Base-by-base conservation (phyloP, 441 rosid genomes). In the Adansonia grandidieri region DNA sequence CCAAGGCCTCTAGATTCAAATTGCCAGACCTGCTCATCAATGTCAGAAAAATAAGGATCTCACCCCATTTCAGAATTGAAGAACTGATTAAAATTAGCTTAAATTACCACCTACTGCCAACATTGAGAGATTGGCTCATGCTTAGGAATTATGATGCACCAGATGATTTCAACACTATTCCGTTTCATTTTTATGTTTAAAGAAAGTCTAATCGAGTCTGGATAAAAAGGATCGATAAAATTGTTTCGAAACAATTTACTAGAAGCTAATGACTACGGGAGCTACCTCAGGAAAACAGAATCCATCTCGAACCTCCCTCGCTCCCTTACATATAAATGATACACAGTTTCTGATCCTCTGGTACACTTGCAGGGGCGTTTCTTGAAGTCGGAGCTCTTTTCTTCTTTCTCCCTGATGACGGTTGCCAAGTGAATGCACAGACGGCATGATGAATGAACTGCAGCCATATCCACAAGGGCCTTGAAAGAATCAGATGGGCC, bases 401-500 rank as follows among this genome's bases (percentile, higher is more conserved):
- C 98, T 85, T 95, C 98, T 85, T 85, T 84, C 82, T 91, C 92
- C 11, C 77, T 84, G 82, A 89, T 87, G 77, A 51, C 74, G 13
- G 98, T 93, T 45, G 97, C 99, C 73, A 95, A 82, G 81, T 92
- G 92, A 82, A 93, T 88, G 86, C 97, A 95, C 79, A 93, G 94
- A 17, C 98, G 98, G 64, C 99, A 95, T 17, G 99, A 91, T 61
- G 98, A 95, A 63, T 93, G 98, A 70, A 93, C 98, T 2, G 92
- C 94, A 51, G 98, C 91, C 99, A 93, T 95, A 84, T 95, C 98
- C 80, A 95, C 85, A 22, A 95, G 93, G 78, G 98, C 98, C 88
- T 92, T 93, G 86, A 93, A 95, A 76, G 93, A 87, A 81, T 93
- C 95, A 11, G 93, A 89, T 53, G 97, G 97, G 10, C 98, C 97